These are phyloP conservation scores for Murraya paniculata DNA, from an alignment of 345 rosid species.

Conservation along the genomic window DNA sequence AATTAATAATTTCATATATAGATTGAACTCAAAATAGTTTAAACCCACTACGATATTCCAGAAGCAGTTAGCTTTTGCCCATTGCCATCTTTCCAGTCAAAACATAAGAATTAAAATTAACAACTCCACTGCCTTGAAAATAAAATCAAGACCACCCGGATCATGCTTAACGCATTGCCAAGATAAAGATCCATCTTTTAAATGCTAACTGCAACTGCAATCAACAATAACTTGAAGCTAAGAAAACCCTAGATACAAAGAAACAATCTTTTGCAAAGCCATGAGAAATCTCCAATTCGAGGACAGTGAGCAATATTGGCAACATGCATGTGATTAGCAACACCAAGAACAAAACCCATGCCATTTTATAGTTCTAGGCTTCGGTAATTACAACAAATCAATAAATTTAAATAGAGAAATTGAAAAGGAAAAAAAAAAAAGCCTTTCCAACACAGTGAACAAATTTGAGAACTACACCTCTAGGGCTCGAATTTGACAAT, in stretches of 20 bases:
- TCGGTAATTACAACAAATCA: no score
- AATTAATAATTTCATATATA: background rate
- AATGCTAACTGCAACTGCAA: background rate
- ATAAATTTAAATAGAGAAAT: no score
- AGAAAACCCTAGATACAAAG: background rate
- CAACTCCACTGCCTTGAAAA: background rate
- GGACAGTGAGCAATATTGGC: no score
- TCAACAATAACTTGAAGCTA: background rate
- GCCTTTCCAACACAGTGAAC: no score
- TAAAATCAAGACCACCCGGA: background rate
- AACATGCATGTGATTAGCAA: no score
- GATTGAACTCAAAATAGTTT: background rate
- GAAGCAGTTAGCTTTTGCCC: background rate
- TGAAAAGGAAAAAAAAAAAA: no score
- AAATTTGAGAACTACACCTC: no score
- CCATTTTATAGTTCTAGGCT: no score
- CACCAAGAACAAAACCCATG: no score
- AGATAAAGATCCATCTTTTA: background rate
- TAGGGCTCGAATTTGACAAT: no score
- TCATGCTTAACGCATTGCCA: background rate
- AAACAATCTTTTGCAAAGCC: background rate
- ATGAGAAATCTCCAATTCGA: no score
- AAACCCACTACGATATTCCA: background rate
- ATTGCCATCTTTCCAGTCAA: background rate
- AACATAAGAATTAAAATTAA: background rate